These are phyloP conservation scores for Hippophae rhamnoides DNA, from an alignment of 306 rosid genomes.

Conservation along the genomic window DNA sequence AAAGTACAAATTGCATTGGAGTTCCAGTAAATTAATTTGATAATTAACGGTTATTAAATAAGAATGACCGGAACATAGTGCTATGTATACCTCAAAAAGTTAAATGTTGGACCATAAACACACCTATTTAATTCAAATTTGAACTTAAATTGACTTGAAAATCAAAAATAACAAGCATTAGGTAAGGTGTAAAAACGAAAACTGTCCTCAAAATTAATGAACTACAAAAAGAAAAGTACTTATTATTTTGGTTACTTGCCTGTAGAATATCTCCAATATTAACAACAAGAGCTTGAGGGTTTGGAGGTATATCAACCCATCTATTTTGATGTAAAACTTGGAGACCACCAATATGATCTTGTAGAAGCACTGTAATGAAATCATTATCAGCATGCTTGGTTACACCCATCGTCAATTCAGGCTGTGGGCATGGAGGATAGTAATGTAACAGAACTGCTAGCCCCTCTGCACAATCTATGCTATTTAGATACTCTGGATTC, in stretches of 20 bases:
- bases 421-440: conserved; percentile 33
- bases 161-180: too few species aligned
- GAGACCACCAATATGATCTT: conserved; percentile 33
- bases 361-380: conserved; percentile 23
- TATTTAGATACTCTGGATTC: conserved; percentile 7
- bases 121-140: too few species aligned
- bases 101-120: too few species aligned
- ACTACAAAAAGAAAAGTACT: background rate
- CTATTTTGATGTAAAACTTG: conserved; percentile 10
- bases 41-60: too few species aligned
- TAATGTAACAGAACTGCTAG: conserved; percentile 7
- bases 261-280: conserved; percentile 28
- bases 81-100: too few species aligned
- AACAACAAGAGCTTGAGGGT: conserved; percentile 13
- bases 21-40: too few species aligned
- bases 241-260: conserved; percentile 5
- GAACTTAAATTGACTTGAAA: too few species aligned
- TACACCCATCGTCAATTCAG: conserved; percentile 16
- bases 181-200: too few species aligned
- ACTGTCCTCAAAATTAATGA: too few species aligned
- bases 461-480: conserved; percentile 17
- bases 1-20: too few species aligned
- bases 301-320: conserved; percentile 20
- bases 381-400: conserved; percentile 12
- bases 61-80: too few species aligned